Percentiles rank a stretch among this genome's conserved stretches.
Evolutionary conservation across 2,329 filamentous ascomycete genomes (phyloP).

Genomic region (Diaporthe longicolla): DNA sequence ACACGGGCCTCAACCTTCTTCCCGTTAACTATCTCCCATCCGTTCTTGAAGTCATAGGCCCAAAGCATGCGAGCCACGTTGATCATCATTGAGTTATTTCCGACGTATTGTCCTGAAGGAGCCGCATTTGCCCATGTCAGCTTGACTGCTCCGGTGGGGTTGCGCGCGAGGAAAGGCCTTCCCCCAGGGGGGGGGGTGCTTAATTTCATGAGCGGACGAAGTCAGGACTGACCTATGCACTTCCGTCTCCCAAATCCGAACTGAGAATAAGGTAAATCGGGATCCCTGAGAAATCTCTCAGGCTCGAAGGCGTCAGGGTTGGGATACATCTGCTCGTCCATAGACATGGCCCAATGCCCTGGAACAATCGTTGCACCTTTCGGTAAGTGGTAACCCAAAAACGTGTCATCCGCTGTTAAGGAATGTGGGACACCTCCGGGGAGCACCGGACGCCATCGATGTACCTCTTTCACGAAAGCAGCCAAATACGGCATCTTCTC

Average conservation of each 20-base stretch:
- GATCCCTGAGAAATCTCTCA: conserved; percentile 50
- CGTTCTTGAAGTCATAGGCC: conserved; percentile 18
- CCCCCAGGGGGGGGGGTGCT: no score
- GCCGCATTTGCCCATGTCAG: not conserved
- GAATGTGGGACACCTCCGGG: conserved; percentile 59
- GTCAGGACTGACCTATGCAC: conserved; percentile 5
- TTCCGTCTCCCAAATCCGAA: conserved; percentile 18
- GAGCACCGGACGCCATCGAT: conserved; percentile 60
- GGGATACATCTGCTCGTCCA: conserved; percentile 61
- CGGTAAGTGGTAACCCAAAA: conserved; percentile 62
- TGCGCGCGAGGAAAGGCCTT: not conserved
- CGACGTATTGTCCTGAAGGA: conserved; percentile 4
- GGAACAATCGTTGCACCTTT: conserved; percentile 58
- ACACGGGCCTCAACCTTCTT: conserved; percentile 19
- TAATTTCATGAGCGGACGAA: not conserved
- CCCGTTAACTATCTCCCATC: not conserved
- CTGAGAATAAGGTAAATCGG: not conserved
- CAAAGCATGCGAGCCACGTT: conserved; percentile 8
- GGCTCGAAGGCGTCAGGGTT: conserved; percentile 60
- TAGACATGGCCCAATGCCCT: conserved; percentile 51
- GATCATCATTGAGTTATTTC: conserved; percentile 12
- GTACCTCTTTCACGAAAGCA: conserved; percentile 57
- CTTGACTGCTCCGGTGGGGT: no score
- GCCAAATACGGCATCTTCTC: conserved; percentile 58
- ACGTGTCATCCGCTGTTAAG: conserved; percentile 57